These are phyloP conservation scores for Noccaea bulbosa DNA, from an alignment of 345 rosid species.

Conservation along the genomic window DNA sequence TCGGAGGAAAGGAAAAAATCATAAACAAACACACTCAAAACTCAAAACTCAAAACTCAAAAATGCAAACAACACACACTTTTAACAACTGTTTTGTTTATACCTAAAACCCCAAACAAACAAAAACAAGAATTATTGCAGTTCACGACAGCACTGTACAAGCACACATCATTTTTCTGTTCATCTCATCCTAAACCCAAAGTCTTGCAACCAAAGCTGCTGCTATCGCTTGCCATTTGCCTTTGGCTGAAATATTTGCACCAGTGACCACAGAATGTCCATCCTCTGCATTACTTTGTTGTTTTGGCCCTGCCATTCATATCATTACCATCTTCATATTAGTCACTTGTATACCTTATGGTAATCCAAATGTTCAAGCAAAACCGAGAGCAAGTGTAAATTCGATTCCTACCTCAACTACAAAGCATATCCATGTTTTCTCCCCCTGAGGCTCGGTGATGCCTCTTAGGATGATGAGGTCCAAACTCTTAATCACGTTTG, in stretches of 20 bases:
- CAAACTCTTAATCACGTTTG: slow-evolving; percentile 81
- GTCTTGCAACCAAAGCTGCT: slow-evolving; percentile 14
- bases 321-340: slow-evolving; percentile 8
- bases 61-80: slow-evolving; percentile 13
- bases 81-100: not conserved
- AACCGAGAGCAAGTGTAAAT: not conserved
- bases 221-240: slow-evolving; percentile 47
- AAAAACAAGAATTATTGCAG: slow-evolving; percentile 19
- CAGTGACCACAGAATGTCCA: slow-evolving; percentile 95
- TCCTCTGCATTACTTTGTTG: slow-evolving; percentile 74
- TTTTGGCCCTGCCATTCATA: slow-evolving; percentile 67
- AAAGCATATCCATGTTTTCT: slow-evolving; percentile 84
- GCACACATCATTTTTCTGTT: slow-evolving; percentile 20
- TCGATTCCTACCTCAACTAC: slow-evolving; percentile 76
- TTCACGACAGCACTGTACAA: slow-evolving; percentile 37
- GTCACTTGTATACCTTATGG: slow-evolving; percentile 1
- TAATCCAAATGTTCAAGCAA: not conserved
- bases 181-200: slow-evolving; percentile 13
- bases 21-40: slow-evolving; percentile 20
- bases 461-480: slow-evolving; percentile 91
- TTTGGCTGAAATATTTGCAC: slow-evolving; percentile 83
- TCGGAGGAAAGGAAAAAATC: not conserved
- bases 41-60: not conserved
- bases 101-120: slow-evolving; percentile 24
- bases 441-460: slow-evolving; percentile 72